Percentiles rank a stretch among this genome's conserved stretches.
phyloP scores from a whole-genome alignment of 495 filamentous ascomycete species.

The Saxophila tyrrhenica region DNA sequence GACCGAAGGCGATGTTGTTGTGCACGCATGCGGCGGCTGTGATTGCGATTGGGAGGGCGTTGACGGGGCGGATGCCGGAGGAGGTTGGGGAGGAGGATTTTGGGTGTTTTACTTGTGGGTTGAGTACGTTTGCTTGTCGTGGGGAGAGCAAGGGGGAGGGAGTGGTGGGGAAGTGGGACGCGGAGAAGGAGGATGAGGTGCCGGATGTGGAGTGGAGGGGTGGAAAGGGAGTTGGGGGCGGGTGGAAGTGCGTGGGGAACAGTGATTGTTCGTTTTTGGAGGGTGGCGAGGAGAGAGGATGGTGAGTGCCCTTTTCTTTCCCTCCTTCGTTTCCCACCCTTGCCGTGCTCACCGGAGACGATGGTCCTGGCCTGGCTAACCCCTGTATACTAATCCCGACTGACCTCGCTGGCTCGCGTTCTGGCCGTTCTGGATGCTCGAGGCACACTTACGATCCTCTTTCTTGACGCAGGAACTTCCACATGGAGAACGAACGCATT shows the following conservation, averaged over 20 bases:
- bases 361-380: neutral
- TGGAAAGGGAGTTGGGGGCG: conserved; percentile 61
- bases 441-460: conserved; percentile 14
- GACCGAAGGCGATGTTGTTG: conserved; percentile 54
- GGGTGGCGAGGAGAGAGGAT: conserved; percentile 76
- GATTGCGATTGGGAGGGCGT: conserved; percentile 68
- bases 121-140: conserved; percentile 51
- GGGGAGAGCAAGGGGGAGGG: conserved; percentile 9
- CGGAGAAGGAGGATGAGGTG: conserved; percentile 26
- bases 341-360: neutral
- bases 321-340: neutral
- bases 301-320: conserved; percentile 45
- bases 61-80: conserved; percentile 66
- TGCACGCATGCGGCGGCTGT: conserved; percentile 86
- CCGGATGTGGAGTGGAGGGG: conserved; percentile 45
- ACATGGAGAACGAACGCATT: conserved; percentile 10
- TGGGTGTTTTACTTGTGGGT: conserved; percentile 68
- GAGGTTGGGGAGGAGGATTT: conserved; percentile 66
- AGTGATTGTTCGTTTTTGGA: conserved; percentile 72
- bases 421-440: neutral
- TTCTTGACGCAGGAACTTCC: conserved; percentile 12
- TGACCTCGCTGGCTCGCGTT: neutral
- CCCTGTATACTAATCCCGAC: neutral
- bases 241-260: conserved; percentile 69
- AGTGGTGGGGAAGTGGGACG: conserved; percentile 16